Evolutionary conservation across 139 green algal species (phyloP).

Genomic region (Trebouxia sp.): DNA sequence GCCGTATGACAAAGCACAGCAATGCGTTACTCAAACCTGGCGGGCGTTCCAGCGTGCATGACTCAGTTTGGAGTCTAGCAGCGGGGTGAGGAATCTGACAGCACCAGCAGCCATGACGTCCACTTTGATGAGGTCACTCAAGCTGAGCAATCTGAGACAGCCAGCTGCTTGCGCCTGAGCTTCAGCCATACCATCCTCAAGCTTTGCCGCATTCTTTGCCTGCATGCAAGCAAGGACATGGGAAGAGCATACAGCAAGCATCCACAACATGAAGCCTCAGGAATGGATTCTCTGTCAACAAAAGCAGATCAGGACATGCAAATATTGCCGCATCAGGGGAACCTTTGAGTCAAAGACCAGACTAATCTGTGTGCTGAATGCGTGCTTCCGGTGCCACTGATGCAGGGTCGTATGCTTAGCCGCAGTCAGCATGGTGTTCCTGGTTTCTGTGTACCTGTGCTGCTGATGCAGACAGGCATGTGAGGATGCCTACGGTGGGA

Average conservation of each 20-base stretch:
- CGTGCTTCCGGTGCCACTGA: no score
- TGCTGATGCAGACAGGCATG: not conserved
- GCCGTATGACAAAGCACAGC: not conserved
- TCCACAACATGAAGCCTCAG: not conserved
- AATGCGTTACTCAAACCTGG: not conserved
- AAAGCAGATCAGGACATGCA: not conserved
- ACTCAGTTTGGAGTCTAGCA: conserved; percentile 16
- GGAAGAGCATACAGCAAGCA: not conserved
- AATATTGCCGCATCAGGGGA: no score
- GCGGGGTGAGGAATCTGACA: conserved; percentile 28
- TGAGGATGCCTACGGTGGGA: not conserved
- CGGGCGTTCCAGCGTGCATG: conserved; percentile 32
- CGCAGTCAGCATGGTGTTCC: no score
- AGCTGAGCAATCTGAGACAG: conserved; percentile 31
- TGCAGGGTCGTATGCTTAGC: no score
- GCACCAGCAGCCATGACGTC: conserved; percentile 14
- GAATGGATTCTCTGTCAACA: not conserved
- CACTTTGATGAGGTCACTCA: conserved; percentile 4
- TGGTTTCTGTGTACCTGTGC: no score
- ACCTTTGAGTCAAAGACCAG: no score
- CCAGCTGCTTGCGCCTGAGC: conserved; percentile 17
- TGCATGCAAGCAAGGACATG: not conserved
- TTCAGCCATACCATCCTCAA: conserved; percentile 28
- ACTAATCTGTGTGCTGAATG: no score
- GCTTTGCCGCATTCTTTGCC: conserved; percentile 27